Percentiles rank a stretch among this genome's conserved stretches.
phyloP scores from a whole-genome alignment of 108 stramenopile genomes.

The Schizochytrium sp. region DNA sequence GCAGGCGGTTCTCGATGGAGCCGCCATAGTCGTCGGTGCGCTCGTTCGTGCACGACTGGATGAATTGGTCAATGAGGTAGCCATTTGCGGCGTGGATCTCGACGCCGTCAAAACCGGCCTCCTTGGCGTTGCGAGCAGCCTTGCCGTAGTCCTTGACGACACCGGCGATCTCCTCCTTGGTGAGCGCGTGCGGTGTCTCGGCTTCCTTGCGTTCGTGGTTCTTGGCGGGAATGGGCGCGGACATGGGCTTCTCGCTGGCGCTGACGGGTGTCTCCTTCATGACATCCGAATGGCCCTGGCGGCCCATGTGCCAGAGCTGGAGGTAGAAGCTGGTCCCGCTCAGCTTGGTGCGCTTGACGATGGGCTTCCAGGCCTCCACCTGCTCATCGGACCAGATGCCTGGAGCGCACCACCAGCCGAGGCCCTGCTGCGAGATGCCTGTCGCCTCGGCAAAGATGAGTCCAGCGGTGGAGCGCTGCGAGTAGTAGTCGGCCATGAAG shows the following conservation, averaged over 20 bases:
- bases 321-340: conserved; percentile 46
- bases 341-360: conserved; percentile 48
- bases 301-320: conserved; percentile 66
- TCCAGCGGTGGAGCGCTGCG: conserved; percentile 54
- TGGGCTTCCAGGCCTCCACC: conserved; percentile 58
- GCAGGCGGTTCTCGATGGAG: conserved; percentile 55
- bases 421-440: conserved; percentile 39
- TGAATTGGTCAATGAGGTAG: conserved; percentile 53
- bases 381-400: conserved; percentile 45
- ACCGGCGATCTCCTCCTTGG: conserved; percentile 42
- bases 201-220: conserved; percentile 33
- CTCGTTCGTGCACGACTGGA: conserved; percentile 40
- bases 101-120: conserved; percentile 59
- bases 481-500: conserved; percentile 51
- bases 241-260: neutral
- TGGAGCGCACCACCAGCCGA: conserved; percentile 51
- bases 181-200: conserved; percentile 40
- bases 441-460: conserved; percentile 62
- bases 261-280: conserved; percentile 37
- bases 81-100: conserved; percentile 57
- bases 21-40: conserved; percentile 57
- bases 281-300: conserved; percentile 43
- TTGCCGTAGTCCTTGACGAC: conserved; percentile 39
- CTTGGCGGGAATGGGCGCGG: conserved; percentile 24
- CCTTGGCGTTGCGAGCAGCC: conserved; percentile 33